A percentile compares a stretch with the other conserved stretches of the same genome.
phyloP scores from a whole-genome alignment of 805 yeast species.

The Ascoidea asiatica region DNA sequence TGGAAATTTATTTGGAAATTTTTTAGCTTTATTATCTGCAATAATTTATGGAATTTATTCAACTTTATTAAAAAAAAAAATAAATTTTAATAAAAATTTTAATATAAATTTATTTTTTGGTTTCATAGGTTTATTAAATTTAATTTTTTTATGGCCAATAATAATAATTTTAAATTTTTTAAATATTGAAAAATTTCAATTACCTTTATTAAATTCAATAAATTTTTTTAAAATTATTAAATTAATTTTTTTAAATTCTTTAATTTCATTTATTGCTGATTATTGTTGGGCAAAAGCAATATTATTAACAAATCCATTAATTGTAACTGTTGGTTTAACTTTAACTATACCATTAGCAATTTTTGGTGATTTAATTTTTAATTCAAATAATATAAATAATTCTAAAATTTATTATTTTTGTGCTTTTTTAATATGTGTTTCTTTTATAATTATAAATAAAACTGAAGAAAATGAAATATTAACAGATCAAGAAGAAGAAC shows the following conservation, averaged over 20 bases:
- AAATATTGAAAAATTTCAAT: slow-evolving; percentile 57
- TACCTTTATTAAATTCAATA: slow-evolving; percentile 47
- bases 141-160: slow-evolving; percentile 72
- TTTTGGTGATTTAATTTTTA: slow-evolving; percentile 74
- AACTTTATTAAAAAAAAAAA: slow-evolving; percentile 61
- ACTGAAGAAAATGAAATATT: slow-evolving; percentile 64
- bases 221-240: slow-evolving; percentile 24
- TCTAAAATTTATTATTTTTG: slow-evolving; percentile 60
- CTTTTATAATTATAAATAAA: slow-evolving; percentile 73
- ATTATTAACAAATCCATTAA: slow-evolving; percentile 82
- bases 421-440: slow-evolving; percentile 64
- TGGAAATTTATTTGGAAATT: slow-evolving; percentile 49
- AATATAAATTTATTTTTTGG: slow-evolving; percentile 89
- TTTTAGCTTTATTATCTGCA: slow-evolving; percentile 75
- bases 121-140: slow-evolving; percentile 79
- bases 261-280: slow-evolving; percentile 76
- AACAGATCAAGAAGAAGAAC: too few relatives aligned
- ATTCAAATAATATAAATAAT: slow-evolving; percentile 47
- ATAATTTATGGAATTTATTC: slow-evolving; percentile 87
- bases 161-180: slow-evolving; percentile 47
- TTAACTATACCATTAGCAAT: slow-evolving; percentile 91
- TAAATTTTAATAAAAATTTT: slow-evolving; percentile 59
- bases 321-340: slow-evolving; percentile 90
- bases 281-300: slow-evolving; percentile 95
- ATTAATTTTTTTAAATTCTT: slow-evolving; percentile 51